A percentile compares a stretch with the other conserved stretches of the same genome.
phyloP scores from a whole-genome alignment of 148 eudicot species.

The Rhododendron simsii region DNA sequence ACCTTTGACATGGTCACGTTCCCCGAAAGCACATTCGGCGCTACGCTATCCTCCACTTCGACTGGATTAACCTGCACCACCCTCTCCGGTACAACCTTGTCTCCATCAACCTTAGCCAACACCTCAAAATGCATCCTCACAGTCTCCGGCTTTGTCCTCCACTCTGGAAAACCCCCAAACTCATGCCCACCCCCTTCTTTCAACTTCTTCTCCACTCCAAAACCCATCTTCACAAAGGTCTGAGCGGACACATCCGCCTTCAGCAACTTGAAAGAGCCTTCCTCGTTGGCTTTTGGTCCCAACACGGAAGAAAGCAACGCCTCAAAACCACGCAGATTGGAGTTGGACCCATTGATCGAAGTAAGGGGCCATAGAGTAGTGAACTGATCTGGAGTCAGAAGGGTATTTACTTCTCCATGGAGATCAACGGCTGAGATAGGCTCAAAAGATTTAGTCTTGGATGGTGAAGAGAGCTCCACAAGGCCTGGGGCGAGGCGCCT shows the following conservation, averaged over 20 bases:
- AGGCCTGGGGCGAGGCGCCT: slow-evolving; percentile 93
- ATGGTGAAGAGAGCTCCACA: slow-evolving; percentile 71
- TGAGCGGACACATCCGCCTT: slow-evolving; percentile 86
- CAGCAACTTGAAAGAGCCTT: slow-evolving; percentile 77
- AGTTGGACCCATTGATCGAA: slow-evolving; percentile 67
- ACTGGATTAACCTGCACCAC: slow-evolving; percentile 70
- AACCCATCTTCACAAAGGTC: slow-evolving; percentile 79
- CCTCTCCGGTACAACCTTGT: slow-evolving; percentile 79
- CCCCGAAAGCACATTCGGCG: slow-evolving; percentile 43
- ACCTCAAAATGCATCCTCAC: slow-evolving; percentile 91
- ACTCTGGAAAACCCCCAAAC: slow-evolving; percentile 49
- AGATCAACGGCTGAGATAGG: slow-evolving; percentile 55
- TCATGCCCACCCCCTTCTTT: slow-evolving; percentile 38
- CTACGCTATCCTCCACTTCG: slow-evolving; percentile 48
- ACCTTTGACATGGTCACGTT: slow-evolving; percentile 58
- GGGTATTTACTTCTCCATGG: slow-evolving; percentile 57
- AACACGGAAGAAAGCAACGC: slow-evolving; percentile 56
- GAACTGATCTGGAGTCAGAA: slow-evolving; percentile 64
- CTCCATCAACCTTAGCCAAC: slow-evolving; percentile 83
- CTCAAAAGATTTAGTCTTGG: slow-evolving; percentile 28
- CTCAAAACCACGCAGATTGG: slow-evolving; percentile 76
- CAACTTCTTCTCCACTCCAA: slow-evolving; percentile 71
- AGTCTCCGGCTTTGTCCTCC: slow-evolving; percentile 84
- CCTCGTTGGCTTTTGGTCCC: slow-evolving; percentile 63
- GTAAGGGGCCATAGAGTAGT: slow-evolving; percentile 75